Evolutionary conservation across 2,329 filamentous ascomycete species (phyloP), one percentile per base, ranked within the genome.

Genomic region (Neopestalotiopsis rosae): DNA sequence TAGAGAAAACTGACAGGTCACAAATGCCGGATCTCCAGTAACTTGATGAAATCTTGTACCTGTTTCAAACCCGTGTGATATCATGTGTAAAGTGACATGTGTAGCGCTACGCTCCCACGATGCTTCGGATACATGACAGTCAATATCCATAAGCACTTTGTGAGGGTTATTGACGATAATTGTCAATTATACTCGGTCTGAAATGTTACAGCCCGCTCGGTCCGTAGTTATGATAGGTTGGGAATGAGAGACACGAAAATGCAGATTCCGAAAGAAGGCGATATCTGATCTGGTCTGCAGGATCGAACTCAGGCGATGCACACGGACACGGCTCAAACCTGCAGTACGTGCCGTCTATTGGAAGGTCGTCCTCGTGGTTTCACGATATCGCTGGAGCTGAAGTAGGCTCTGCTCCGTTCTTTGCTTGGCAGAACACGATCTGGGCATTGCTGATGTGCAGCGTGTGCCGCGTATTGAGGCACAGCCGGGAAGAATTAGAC

Each of bases 401-500:
- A n/a, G 57, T 7, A 59, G 30, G 13, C 5, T 30, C 57, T 34
- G 9, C 4, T 24, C 12, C 12, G 10, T 38, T 4, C 30, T 10
- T 30, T 59, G 28, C 13, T n/a, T 14, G 57, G 57, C 24, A 17
- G 28, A 42, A 28, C 34, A 62, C 59, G 32, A 40, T 62, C 59
- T 34, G 59, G 59, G n/a, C n/a, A 52, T 52, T 40, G 32, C 59
- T 20, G 24, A 62, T 42, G 4, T 40, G 34, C 30, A 10, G 32
- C 28, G 34, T 30, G 34, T 24, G 30, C 6, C 40, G 17, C 34
- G 30, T 14, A 62, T 17, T 40, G n/a, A 20, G 32, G 59, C 30
- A 40, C 59, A 62, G 59, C 32, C 59, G 59, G 34, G 59, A 34
- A 62, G 59, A 52, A 10, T n/a, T 66, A 66, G 28, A 57, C 63